A percentile compares a stretch with the other conserved stretches of the same genome.
Conservation (phyloP, 2,329 filamentous ascomycete species). For the Ophiostoma triangulosporum region DNA sequence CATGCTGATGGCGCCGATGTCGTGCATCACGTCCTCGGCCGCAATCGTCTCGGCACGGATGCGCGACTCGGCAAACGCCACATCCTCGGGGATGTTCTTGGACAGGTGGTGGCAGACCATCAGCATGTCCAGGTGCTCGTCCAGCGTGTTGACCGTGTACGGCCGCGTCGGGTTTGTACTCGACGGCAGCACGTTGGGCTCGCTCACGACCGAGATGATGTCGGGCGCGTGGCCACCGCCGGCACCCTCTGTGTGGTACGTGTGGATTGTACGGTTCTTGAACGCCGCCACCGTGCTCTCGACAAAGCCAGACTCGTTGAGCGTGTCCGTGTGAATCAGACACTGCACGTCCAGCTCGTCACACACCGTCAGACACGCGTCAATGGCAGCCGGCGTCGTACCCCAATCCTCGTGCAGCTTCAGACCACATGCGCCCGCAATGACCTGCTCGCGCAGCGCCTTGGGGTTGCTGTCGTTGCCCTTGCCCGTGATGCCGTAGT, state of each 20-base stretch:
- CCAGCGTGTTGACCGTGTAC: slow-evolving; percentile 81
- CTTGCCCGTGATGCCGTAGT: slow-evolving; percentile 85
- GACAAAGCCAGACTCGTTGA: slow-evolving; percentile 96
- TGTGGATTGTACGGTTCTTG: slow-evolving; percentile 80
- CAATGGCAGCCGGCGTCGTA: slow-evolving; percentile 78
- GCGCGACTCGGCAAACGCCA: slow-evolving; percentile 86
- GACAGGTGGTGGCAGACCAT: slow-evolving; percentile 96
- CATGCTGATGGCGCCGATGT: slow-evolving; percentile 92
- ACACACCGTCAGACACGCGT: slow-evolving; percentile 71
- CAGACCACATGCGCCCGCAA: slow-evolving; percentile 75
- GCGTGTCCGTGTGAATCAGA: slow-evolving; percentile 87
- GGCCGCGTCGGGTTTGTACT: slow-evolving; percentile 89
- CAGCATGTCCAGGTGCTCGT: slow-evolving; percentile 95
- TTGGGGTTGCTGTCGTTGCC: slow-evolving; percentile 67
- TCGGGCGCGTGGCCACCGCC: slow-evolving; percentile 91
- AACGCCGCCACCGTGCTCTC: slow-evolving; percentile 81
- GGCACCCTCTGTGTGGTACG: slow-evolving; percentile 92
- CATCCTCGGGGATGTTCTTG: slow-evolving; percentile 86
- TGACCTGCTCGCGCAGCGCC: slow-evolving; percentile 65
- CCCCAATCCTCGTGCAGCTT: slow-evolving; percentile 98
- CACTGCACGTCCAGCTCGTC: slow-evolving; percentile 88
- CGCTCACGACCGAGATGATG: slow-evolving; percentile 87
- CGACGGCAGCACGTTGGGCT: slow-evolving; percentile 74
- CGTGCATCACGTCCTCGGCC: slow-evolving; percentile 89
- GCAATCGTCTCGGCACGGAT: slow-evolving; percentile 95